These are phyloP conservation scores for Geotrichum siamense DNA, from an alignment of 1,139 yeast species.

Conservation along the genomic window DNA sequence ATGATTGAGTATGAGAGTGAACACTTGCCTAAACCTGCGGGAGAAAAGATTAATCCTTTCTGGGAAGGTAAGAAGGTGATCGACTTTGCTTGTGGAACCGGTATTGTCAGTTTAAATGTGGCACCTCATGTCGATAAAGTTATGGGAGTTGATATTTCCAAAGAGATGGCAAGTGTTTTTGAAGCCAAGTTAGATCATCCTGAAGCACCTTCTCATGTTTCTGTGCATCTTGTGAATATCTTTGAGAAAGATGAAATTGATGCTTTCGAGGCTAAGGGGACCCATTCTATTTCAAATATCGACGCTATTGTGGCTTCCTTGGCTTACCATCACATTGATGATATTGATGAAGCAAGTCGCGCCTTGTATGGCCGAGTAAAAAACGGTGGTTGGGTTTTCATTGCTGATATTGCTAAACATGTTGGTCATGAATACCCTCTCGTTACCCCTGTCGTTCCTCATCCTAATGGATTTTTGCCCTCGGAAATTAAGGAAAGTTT, in stretches of 20 bases:
- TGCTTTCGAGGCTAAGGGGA: constrained; percentile 19
- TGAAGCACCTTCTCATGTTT: constrained; percentile 18
- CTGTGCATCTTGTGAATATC: constrained; percentile 22
- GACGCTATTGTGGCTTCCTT: constrained; percentile 28
- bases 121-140: constrained; percentile 26
- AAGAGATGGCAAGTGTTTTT: constrained; percentile 26
- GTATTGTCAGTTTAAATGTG: constrained; percentile 24
- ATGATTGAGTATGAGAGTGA: background rate
- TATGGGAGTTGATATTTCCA: constrained; percentile 30
- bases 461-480: constrained; percentile 21
- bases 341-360: constrained; percentile 22
- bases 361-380: constrained; percentile 21
- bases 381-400: constrained; percentile 25
- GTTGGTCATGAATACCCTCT: background rate
- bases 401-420: constrained; percentile 23
- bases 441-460: constrained; percentile 19
- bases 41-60: constrained; percentile 3
- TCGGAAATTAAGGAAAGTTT: constrained; percentile 19
- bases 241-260: constrained; percentile 18
- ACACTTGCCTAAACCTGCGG: background rate
- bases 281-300: constrained; percentile 23
- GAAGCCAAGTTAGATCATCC: constrained; percentile 25
- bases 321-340: constrained; percentile 31
- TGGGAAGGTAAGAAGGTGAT: constrained; percentile 24
- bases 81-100: constrained; percentile 33